phyloP scores from a whole-genome alignment of 75 land plant genomes.

The Ceratopteris richardii region DNA sequence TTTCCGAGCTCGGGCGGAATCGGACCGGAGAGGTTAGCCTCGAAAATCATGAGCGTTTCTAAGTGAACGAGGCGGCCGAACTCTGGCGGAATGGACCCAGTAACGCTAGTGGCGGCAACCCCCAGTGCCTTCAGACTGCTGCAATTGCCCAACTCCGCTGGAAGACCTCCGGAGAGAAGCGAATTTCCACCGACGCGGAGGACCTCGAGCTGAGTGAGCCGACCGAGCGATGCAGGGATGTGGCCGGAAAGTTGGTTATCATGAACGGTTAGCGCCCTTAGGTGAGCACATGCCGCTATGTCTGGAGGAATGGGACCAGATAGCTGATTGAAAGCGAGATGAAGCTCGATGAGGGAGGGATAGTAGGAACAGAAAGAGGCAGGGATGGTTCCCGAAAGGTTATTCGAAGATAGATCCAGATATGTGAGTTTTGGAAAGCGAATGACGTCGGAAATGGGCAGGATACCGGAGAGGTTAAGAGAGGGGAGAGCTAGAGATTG shows the following conservation, averaged over 20 bases:
- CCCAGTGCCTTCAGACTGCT: constrained; percentile 47
- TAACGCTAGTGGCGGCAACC: constrained; percentile 36
- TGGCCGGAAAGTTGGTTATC: constrained; percentile 42
- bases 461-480: too few species aligned
- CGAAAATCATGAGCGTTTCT: constrained; percentile 39
- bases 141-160: constrained; percentile 46
- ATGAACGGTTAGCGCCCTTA: constrained; percentile 18
- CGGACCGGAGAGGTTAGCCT: constrained; percentile 31
- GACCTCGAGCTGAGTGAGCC: constrained; percentile 36
- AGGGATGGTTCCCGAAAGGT: constrained; percentile 37
- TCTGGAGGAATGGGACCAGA: constrained; percentile 25
- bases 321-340: constrained; percentile 22
- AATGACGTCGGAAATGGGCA: too few species aligned
- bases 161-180: constrained; percentile 35
- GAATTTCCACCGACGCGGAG: constrained; percentile 35
- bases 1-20: constrained; percentile 44
- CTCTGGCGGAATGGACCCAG: constrained; percentile 47
- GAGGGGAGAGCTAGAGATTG: too few species aligned
- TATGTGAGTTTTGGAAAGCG: constrained; percentile 3
- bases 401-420: constrained; percentile 47
- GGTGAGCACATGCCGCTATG: constrained; percentile 14
- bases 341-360: constrained; percentile 14
- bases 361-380: constrained; percentile 16
- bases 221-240: constrained; percentile 45
- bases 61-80: constrained; percentile 46